These are phyloP conservation scores for Colletotrichum sp. DNA, from an alignment of 2,329 filamentous ascomycete species.

Conservation along the genomic window DNA sequence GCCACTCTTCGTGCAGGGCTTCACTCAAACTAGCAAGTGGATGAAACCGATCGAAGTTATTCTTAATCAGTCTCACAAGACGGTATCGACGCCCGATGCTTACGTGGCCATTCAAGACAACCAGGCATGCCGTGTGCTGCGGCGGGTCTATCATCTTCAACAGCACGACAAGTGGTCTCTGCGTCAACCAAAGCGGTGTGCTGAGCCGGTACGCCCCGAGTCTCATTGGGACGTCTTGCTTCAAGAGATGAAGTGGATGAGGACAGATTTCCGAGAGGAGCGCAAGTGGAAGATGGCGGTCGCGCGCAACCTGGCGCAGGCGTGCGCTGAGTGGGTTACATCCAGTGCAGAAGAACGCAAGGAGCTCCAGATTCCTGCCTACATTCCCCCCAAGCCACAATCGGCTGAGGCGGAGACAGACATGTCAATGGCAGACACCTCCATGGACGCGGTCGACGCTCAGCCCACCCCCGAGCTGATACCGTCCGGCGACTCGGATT, in stretches of 20 bases:
- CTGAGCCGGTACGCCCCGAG: slow-evolving; percentile 77
- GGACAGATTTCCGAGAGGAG: slow-evolving; percentile 93
- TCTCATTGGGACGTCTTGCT: slow-evolving; percentile 88
- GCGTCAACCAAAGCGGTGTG: slow-evolving; percentile 82
- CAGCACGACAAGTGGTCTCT: slow-evolving; percentile 93
- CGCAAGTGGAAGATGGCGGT: slow-evolving; percentile 89
- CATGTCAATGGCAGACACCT: slow-evolving; percentile 36
- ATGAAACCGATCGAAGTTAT: slow-evolving; percentile 73
- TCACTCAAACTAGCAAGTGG: slow-evolving; percentile 59
- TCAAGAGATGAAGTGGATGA: slow-evolving; percentile 97
- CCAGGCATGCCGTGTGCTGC: slow-evolving; percentile 85
- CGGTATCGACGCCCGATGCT: slow-evolving; percentile 83
- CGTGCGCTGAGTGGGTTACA: slow-evolving; percentile 83
- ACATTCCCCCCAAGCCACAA: slow-evolving; percentile 48
- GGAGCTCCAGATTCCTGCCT: slow-evolving; percentile 70
- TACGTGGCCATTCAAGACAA: slow-evolving; percentile 84
- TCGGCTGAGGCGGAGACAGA: slow-evolving; percentile 34
- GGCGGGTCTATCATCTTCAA: slow-evolving; percentile 88
- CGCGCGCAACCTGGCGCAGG: slow-evolving; percentile 79
- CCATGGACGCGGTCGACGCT: slow-evolving; percentile 38
- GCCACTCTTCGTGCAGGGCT: slow-evolving; percentile 65
- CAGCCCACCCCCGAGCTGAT: slow-evolving; percentile 71
- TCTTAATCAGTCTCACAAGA: slow-evolving; percentile 85
- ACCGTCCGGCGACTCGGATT: slow-evolving; percentile 67
- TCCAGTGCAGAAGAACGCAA: slow-evolving; percentile 67